Base-by-base conservation (phyloP, 2,329 filamentous ascomycete genomes). In the Xylariaceae sp. region DNA sequence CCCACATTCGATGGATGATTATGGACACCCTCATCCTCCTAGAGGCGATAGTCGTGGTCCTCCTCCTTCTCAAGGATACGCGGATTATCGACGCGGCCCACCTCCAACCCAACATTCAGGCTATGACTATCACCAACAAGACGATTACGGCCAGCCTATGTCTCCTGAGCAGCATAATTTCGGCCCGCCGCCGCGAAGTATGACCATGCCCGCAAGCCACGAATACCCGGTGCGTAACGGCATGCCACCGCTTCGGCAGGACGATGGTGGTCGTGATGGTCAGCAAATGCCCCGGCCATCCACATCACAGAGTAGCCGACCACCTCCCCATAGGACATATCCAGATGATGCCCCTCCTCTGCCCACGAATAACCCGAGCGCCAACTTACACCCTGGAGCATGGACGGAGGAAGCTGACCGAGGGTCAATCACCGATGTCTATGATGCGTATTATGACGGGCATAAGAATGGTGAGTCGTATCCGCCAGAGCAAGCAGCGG, bases 151-250 rank as follows among this genome's bases (percentile, higher is more conserved):
- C 11, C 65, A 65, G 30, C 65, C 72, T 19, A 71, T 69, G 50
- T 70, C 70, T 39, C 70, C 72, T 8, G 61, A 60, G 6, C 64
- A 66, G 56, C 70, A 74, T 40, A 72, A 73, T 4, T 83, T 79
- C 60, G 79, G 73, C 0, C 76, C 78, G 2, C 80, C 79, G 6
- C 65, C 71, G n/a, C 74, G 83, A 61, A 85, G 81, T 54, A 80
- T 79, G 76, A 86, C 83, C 4, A 81, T 84, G 79, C 81, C 82
- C 1, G 67, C 73, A 2, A 75, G 79, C 53, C 73, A 77, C 8
- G 64, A 66, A 27, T 61, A 73, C 35, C 44, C 55, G 7, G 73
- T 72, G 68, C 65, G 64, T 5, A 66, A 70, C 47, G 66, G 59
- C 9, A 67, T 66, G 26, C 64, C 67, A 34, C 72, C 68, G 32